Percentiles rank a stretch among this genome's conserved stretches.
Conservation (phyloP, 352 stramenopile species). For the Detonula confervacea region DNA sequence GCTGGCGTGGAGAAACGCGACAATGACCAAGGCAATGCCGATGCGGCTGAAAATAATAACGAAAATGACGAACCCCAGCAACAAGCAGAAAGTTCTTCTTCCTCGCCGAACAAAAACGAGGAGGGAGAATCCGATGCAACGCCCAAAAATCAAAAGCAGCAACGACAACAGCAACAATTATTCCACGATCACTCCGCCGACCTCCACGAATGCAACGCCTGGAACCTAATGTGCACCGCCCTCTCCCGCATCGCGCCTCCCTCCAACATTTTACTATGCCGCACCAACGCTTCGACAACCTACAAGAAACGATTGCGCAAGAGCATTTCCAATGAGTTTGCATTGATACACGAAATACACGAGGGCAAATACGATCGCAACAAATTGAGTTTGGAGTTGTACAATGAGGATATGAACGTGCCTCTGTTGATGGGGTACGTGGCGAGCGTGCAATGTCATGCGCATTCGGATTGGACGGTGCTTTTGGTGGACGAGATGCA, state of each 20-base stretch:
- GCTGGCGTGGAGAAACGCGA: background rate
- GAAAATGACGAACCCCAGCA: slow-evolving; percentile 14
- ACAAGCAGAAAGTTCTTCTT: too few species aligned
- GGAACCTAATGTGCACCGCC: slow-evolving; percentile 42
- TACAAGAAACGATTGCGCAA: slow-evolving; percentile 18
- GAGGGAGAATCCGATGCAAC: background rate
- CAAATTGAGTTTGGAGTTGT: background rate
- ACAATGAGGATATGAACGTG: slow-evolving; percentile 37
- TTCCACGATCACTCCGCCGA: slow-evolving; percentile 46
- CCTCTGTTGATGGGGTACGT: slow-evolving; percentile 46
- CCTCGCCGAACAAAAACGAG: slow-evolving; percentile 6
- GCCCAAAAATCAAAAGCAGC: too few species aligned
- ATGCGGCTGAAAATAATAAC: background rate
- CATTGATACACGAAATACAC: slow-evolving; percentile 44
- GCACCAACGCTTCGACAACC: background rate
- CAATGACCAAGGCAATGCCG: background rate
- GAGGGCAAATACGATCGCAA: slow-evolving; percentile 33
- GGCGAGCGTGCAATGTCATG: slow-evolving; percentile 40
- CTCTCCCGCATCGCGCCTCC: slow-evolving; percentile 30
- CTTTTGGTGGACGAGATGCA: slow-evolving; percentile 47
- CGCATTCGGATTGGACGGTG: slow-evolving; percentile 49
- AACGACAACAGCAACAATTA: slow-evolving; percentile 16
- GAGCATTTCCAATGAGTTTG: slow-evolving; percentile 21
- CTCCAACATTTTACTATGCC: background rate
- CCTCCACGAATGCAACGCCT: slow-evolving; percentile 45